Evolutionary conservation across 2,329 filamentous ascomycete genomes (phyloP).

Genomic region (Neonectria punicea): DNA sequence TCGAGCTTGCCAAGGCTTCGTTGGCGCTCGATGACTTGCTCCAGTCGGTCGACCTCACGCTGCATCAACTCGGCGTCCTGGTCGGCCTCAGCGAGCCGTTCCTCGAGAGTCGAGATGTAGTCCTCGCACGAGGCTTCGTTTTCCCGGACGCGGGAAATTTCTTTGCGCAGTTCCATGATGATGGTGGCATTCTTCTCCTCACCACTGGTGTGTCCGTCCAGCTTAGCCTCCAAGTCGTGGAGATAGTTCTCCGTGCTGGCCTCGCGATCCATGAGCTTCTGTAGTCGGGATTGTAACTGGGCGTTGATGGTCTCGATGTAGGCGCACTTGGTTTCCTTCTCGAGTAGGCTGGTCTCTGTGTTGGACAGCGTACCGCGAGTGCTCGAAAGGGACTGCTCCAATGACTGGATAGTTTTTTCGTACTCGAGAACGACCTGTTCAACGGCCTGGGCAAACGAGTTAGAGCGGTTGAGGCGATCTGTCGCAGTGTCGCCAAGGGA

Average conservation of each 20-base stretch:
- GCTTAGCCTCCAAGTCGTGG: slow-evolving; percentile 87
- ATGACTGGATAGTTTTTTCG: slow-evolving; percentile 95
- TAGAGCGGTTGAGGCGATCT: slow-evolving; percentile 91
- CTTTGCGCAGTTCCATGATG: slow-evolving; percentile 88
- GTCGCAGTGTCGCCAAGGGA: slow-evolving; percentile 81
- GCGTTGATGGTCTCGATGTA: slow-evolving; percentile 92
- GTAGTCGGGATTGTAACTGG: slow-evolving; percentile 88
- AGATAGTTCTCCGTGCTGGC: slow-evolving; percentile 92
- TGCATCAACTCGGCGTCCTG: slow-evolving; percentile 98
- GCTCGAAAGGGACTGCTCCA: slow-evolving; percentile 91
- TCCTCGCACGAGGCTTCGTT: slow-evolving; percentile 93
- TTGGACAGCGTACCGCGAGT: slow-evolving; percentile 85
- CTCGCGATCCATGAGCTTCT: slow-evolving; percentile 93
- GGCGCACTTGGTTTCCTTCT: slow-evolving; percentile 93
- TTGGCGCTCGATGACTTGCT: slow-evolving; percentile 95
- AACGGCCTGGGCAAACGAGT: slow-evolving; percentile 94
- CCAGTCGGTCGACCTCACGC: slow-evolving; percentile 91
- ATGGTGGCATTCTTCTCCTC: slow-evolving; percentile 93
- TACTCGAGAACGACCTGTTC: slow-evolving; percentile 97
- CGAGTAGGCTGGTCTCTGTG: slow-evolving; percentile 86
- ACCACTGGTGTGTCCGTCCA: slow-evolving; percentile 89
- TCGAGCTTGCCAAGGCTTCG: slow-evolving; percentile 95
- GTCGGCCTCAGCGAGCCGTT: slow-evolving; percentile 93
- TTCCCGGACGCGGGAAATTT: slow-evolving; percentile 86
- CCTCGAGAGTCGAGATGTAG: slow-evolving; percentile 96